phyloP scores from a whole-genome alignment of 352 stramenopile genomes.

The Phytophthora ramorum region DNA sequence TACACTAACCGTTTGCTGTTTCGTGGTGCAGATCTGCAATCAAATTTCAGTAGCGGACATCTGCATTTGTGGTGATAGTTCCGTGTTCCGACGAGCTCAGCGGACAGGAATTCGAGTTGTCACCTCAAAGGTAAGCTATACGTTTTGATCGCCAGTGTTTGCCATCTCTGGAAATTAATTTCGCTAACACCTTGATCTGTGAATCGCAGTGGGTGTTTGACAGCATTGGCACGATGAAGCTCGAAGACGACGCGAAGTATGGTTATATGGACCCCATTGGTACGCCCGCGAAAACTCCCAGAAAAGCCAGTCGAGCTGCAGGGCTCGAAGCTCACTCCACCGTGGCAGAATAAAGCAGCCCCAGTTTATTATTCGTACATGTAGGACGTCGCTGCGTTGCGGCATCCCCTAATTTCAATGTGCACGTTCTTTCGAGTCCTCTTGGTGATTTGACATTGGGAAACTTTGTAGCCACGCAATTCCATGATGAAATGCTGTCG shows the following conservation, averaged over 20 bases:
- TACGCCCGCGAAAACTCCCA: slow-evolving; percentile 19
- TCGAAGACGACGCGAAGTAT: slow-evolving; percentile 56
- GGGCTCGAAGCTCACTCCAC: slow-evolving; percentile 44
- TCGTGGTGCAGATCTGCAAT: slow-evolving; percentile 61
- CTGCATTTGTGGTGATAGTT: slow-evolving; percentile 73
- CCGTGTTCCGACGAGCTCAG: slow-evolving; percentile 63
- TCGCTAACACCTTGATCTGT: neutral
- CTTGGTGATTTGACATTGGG: slow-evolving; percentile 17
- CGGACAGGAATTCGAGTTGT: slow-evolving; percentile 66
- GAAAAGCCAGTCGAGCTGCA: slow-evolving; percentile 20
- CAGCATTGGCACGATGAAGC: slow-evolving; percentile 71
- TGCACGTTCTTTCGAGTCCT: slow-evolving; percentile 22
- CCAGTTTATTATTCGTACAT: slow-evolving; percentile 17
- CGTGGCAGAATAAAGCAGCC: slow-evolving; percentile 26
- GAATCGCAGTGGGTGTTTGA: slow-evolving; percentile 74
- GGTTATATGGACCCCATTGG: slow-evolving; percentile 15
- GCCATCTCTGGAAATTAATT: neutral
- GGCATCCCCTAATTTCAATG: slow-evolving; percentile 24
- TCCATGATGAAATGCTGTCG: neutral
- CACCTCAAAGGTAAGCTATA: slow-evolving; percentile 58
- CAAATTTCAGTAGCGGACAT: slow-evolving; percentile 73
- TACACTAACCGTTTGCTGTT: slow-evolving; percentile 8
- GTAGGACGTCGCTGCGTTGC: slow-evolving; percentile 2
- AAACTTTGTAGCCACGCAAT: slow-evolving; percentile 15
- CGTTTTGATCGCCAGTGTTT: neutral